These are phyloP conservation scores for Suhomyces kunorum DNA, from an alignment of 1,139 yeast species.

Conservation along the genomic window DNA sequence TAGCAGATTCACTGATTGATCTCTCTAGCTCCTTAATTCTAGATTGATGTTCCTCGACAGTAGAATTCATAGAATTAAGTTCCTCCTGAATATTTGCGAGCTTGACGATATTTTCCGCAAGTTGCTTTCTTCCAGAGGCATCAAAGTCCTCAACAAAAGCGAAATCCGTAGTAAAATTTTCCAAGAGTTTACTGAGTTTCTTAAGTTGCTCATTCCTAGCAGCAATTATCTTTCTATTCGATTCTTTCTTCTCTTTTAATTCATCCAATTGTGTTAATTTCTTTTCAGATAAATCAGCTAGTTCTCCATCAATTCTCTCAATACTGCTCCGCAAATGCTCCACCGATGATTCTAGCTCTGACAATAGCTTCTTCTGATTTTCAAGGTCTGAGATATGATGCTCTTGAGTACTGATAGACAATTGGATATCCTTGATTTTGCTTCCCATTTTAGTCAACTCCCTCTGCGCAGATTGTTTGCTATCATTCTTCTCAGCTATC, in stretches of 20 bases:
- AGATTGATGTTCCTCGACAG: conserved; percentile 29
- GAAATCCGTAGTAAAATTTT: conserved; percentile 13
- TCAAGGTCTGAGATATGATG: conserved; percentile 45
- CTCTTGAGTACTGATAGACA: conserved; percentile 58
- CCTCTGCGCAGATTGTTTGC: conserved; percentile 50
- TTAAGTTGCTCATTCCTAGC: conserved; percentile 10
- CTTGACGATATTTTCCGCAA: conserved; percentile 21
- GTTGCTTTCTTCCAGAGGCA: conserved; percentile 17
- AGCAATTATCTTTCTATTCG: conserved; percentile 11
- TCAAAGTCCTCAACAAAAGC: conserved; percentile 24
- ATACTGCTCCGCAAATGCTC: conserved; percentile 3
- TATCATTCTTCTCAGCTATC: conserved; percentile 46
- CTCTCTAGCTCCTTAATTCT: conserved; percentile 29
- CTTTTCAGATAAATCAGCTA: conserved; percentile 16
- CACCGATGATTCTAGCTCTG: conserved; percentile 6
- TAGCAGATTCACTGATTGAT: conserved; percentile 37
- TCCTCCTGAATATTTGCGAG: background rate
- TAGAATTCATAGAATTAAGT: conserved; percentile 22
- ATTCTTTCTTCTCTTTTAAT: conserved; percentile 24
- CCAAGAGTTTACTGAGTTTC: conserved; percentile 3
- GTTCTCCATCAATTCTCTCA: conserved; percentile 16
- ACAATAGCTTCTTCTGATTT: conserved; percentile 18
- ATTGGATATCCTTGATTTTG: conserved; percentile 56
- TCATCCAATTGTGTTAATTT: conserved; percentile 28
- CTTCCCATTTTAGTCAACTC: conserved; percentile 54